Evolutionary conservation across 768 basidiomycete species (phyloP), one percentile per base, ranked within the genome.

Genomic region (Boletus rex-veris): DNA sequence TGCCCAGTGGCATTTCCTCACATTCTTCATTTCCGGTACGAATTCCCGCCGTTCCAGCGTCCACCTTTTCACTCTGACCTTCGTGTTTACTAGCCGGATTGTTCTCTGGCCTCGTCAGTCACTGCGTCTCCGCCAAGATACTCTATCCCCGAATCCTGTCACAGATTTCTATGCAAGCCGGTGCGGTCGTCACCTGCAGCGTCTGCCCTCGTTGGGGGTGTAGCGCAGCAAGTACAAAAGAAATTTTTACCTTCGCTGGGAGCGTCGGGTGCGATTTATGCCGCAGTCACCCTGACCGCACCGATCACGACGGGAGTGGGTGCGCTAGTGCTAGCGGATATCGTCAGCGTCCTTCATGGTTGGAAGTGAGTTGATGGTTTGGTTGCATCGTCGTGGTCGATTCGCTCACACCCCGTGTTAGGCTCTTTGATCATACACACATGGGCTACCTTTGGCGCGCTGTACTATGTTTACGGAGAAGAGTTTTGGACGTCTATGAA

Each of bases 181-280:
- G 58, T 72, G 9, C 66, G 71, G 9, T 60, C 58, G 9, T 63
- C 69, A 2, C 62, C 72, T 31, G 75, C 80, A 70, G 79, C 83
- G 3, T 71, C 76, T 3, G 79, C 83, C 7, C 73, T 80, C n/a
- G 71, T 77, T 8, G 63, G 76, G 1, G 65, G 73, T 19, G 59
- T 72, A 7, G 63, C 67, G 3, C 71, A 71, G 11, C 55, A 69
- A 24, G 64, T 73, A 19, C 67, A 69, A 5, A 49, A 40, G 15
- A 65, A 69, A 8, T 84, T 91, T 28, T 60, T 82, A n/a, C 88
- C 85, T 4, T 86, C 83, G 5, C 73, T 92, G 15, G 93, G 93
- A 19, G 87, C 89, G 0, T 92, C 90, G 0, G 93, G 94, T 3
- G 93, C 91, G 1, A 82, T 96, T 14, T 94, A 92, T 61, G 84